Base-by-base conservation (phyloP, 148 eudicot genomes). In the Rhododendron griersonianum region DNA sequence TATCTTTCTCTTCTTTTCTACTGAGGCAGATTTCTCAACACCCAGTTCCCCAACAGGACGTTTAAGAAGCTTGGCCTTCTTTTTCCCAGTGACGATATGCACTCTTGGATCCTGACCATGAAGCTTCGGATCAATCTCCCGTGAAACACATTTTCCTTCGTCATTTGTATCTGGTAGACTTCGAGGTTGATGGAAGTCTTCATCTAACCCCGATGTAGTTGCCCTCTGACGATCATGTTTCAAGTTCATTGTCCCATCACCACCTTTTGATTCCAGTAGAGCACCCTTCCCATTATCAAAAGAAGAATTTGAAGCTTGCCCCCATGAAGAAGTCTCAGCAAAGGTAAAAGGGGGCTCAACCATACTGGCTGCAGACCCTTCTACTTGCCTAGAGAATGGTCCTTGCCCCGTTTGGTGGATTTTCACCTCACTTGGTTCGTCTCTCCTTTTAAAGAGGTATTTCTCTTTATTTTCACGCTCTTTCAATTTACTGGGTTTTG, bases 381-480 rank as follows among this genome's bases (percentile, higher is more conserved):
- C 93, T 33, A 35, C 84, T 78, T 91, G 89, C 65, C 81, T 50
- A 84, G 92, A 83, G 48, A 88, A 83, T 85, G 75, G 87, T 30
- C 81, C 48, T 71, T 84, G 90, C 37, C 87, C 91, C 71, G 44
- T 80, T 86, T 91, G 86, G 53, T 86, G 79, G 37, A 80, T 81
- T 80, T 88, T 91, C 76, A 61, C 33, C 63, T 87, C 90, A 81
- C 48, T 35, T 45, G 87, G 83, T 81, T 93, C 97, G 76, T 95
- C 99, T 87, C 99, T 90, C 83, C 93, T 91, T 87, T 95, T 93
- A 61, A 95, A 93, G 80, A 94, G 94, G 89, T 96, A 95, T 83
- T 81, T 90, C 82, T 96, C 99, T 80, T 90, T 94, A 87, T 92
- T 91, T n/a, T 89, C 81, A 61, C 82, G 92, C 74, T 92, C 95